Base-by-base conservation (phyloP, 2,329 filamentous ascomycete genomes). In the Nothomitra cinnamomea region DNA sequence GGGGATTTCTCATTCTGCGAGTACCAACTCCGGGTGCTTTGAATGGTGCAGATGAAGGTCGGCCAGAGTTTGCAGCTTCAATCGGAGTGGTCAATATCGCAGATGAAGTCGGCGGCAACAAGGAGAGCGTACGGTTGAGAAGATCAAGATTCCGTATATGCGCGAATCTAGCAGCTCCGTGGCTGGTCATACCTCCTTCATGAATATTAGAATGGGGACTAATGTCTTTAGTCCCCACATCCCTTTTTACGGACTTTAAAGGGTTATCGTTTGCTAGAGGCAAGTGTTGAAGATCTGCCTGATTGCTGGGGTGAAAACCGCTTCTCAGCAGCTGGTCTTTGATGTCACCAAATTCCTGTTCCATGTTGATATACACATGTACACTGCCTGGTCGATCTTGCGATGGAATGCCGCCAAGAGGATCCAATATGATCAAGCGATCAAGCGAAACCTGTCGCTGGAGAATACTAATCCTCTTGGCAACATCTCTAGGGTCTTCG, bases 341-440 rank as follows among this genome's bases (percentile, higher is more conserved):
- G 50, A 94, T 82, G 24, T 76, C 70, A 1, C 77, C 71, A 59
- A 85, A 95, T 64, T 98, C 90, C 63, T 96, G 88, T 63, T 94
- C 85, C 54, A 98, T 75, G 61, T 98, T 98, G 63, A 98, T 78
- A 63, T 95, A 96, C 6, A 92, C 78, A 64, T 92, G 84, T 1
- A 84, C 77, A 51, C 75, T 78, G 59, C 66, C 83, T 69, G 45
- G 76, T 70, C 58, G 76, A 65, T 64, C 74, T 68, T 60, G 75
- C 64, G 56, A 86, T 0, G 92, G 92, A 47, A 89, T 87, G 0
- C 88, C 90, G 2, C 92, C 92, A 0, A 88, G 69, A 0, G 86
- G 82, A 65, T 98, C 92, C 5, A 98, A 74, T 25, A 98, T 72
- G 57, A 98, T 94, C 42, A 98, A 74, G 36, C 90, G 78, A 63